Evolutionary conservation across 805 yeast species (phyloP), one percentile per base, ranked within the genome.

Genomic region (Helenozyma baotianmanensis): DNA sequence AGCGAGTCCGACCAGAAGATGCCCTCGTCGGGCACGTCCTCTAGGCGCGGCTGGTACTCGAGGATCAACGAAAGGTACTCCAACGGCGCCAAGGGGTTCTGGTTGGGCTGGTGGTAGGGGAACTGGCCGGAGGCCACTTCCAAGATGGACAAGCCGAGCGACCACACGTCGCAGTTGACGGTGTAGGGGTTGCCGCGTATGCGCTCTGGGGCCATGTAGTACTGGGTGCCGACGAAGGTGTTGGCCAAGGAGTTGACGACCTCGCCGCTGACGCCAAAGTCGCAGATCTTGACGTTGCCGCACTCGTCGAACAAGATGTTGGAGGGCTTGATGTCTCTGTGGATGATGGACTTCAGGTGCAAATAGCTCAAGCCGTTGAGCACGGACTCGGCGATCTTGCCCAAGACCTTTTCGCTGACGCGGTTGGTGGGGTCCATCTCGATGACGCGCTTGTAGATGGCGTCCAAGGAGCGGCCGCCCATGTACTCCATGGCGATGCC

Each of bases 121-220:
- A 90, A 90, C 44, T 73, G 68, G n/a, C 95, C 95, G 51, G 77
- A 79, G 4, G 97, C 96, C 17, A 90, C 96, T 54, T 92, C 98
- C 51, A 92, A 64, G 29, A 92, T 62, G 2, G 97, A 89, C 26
- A 92, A 67, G 0, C 98, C 98, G 21, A 92, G 62, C 1, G 97
- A 88, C 98, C 98, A 92, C 11, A 92, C 90, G 55, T 92, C 98
- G 49, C 94, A 81, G 4, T 95, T 85, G 3, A 90, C 96, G 9
- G 95, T 82, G 53, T 92, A 92, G 1, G 96, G 92, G 52, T 87
- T 90, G 18, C 96, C 97, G 64, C 85, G 85, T 32, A 92, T 90
- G 48, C 98, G 72, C 58, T 92, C 98, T 0, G 98, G 98, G 0
- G 98, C 97, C 98, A 92, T 92, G 58, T 92, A 92, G 55, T 86